Evolutionary conservation across 1,284 basidiomycete species (phyloP).

Genomic region (Leccinum subrobustum): DNA sequence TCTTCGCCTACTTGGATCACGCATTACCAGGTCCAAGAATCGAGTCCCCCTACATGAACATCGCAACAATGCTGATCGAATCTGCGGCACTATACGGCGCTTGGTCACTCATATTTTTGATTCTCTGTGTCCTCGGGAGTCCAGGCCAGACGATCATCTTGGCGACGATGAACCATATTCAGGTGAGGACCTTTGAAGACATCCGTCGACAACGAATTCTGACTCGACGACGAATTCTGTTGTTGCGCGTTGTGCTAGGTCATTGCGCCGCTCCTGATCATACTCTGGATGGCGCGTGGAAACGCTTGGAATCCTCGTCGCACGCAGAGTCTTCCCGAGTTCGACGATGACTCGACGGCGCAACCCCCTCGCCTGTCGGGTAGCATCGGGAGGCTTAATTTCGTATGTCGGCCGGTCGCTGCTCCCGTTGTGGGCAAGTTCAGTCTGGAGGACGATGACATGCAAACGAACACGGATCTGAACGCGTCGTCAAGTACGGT

Average conservation of each 20-base stretch:
- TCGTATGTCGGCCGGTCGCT: conserved; percentile 10
- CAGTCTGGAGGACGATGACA: background rate
- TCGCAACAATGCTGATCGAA: conserved; percentile 27
- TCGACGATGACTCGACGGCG: background rate
- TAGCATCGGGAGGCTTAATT: background rate
- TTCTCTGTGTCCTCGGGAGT: conserved; percentile 23
- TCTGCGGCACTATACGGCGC: conserved; percentile 30
- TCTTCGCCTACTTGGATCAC: background rate
- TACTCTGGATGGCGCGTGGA: conserved; percentile 26
- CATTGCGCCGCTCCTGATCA: conserved; percentile 30
- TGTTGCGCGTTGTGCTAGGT: conserved; percentile 12
- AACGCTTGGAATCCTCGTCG: conserved; percentile 16
- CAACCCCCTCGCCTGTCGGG: background rate
- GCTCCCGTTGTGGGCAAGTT: background rate
- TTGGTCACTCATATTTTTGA: conserved; percentile 29
- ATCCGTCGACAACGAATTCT: background rate
- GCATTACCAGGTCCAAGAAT: conserved; percentile 12
- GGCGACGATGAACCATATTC: conserved; percentile 29
- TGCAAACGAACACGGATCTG: background rate
- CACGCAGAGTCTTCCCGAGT: background rate
- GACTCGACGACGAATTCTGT: background rate
- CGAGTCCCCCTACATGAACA: conserved; percentile 25
- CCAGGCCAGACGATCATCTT: conserved; percentile 29
- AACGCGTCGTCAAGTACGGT: conserved; percentile 18
- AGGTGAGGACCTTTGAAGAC: conserved; percentile 21